Evolutionary conservation across 345 rosid genomes (phyloP), one percentile per base, ranked within the genome.

Genomic region (Brassica juncea): DNA sequence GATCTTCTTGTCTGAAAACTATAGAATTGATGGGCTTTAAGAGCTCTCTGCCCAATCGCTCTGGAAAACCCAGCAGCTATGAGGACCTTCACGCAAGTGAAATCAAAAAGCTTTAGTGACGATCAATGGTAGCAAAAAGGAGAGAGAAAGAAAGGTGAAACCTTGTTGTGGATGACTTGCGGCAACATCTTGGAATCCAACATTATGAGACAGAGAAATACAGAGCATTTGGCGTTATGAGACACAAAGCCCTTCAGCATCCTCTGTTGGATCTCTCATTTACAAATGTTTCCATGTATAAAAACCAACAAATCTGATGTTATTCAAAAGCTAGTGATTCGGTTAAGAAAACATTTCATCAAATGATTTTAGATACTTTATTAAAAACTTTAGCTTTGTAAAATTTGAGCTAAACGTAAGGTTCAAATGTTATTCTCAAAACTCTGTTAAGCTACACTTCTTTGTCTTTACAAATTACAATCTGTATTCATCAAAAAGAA

Each of bases 401-500:
- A 14, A 16, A 14, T 14, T 14, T 31, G 12, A 32, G 21, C 10
- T 64, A 64, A 15, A 32, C 44, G 25, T 15, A 64, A 15, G 47
- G 52, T 65, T 35, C 69, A 35, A 3, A 34, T 65, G 52, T 8
- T 66, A 39, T 19, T 66, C 55, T 39, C 70, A 23, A 23, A 4
- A 5, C 27, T 21, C 31, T 66, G 30, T 66, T 4, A 37, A 37
- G 30, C 52, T 35, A 44, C 30, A 2, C 52, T 19, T 66, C 54
- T 21, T 35, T 21, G 52, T 52, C 19, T 52, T 31, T 30, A 72
- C 27, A 66, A 57, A 58, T 62, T 59, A 69, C 82, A 80, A 69
- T 52, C 47, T 62, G 75, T 80, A 68, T 74, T 62, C 16, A 39
- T 73, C 74, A 79, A 73, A 73, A 80, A 80, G 62, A 75, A 75